Base-by-base conservation (phyloP, 805 yeast genomes). In the Barnettozyma wickerhamii region DNA sequence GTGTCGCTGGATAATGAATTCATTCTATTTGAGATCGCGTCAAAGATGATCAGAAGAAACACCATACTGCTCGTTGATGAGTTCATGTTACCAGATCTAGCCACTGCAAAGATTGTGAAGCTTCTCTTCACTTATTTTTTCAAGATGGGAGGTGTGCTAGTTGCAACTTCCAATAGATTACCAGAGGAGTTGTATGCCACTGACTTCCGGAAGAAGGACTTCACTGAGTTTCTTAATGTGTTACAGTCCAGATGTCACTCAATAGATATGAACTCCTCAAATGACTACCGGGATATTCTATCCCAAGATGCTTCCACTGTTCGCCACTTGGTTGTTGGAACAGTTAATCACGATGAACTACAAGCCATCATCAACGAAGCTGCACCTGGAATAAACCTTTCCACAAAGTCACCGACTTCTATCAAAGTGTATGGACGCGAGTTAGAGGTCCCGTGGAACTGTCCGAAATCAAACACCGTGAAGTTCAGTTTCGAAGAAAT, bases 81-180 rank as follows among this genome's bases (percentile, higher is more conserved):
- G 56, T 83, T 83, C 61, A 80, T 81, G 84, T 55, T 83, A 23
- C 90, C 90, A 0, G 90, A 83, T 54, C 69, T 84, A 28, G 85
- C 88, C 0, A 73, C 84, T 18, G 89, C 87, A 1, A 82, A 80
- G 51, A 79, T 83, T 28, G 64, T 83, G 42, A 77, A 79, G 56
- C 68, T 79, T 12, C 59, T 83, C 37, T 80, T 83, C 59, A 77
- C 83, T 0, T 80, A 75, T 55, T 83, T 75, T 61, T 82, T 83
- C 65, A 81, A 77, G 50, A 57, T 83, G 10, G 90, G 90, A 3
- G 90, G 90, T 5, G 85, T 83, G 0, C 59, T 83, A 33, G 81
- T 83, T 18, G 87, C 89, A 4, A 83, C 88, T 2, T 78, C 86
- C 3, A 83, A 83, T 50, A 69, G 84, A 54, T 62, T 82, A 13